Conservation (phyloP, 208 protist genomes). For the Trichomonas tenax region DNA sequence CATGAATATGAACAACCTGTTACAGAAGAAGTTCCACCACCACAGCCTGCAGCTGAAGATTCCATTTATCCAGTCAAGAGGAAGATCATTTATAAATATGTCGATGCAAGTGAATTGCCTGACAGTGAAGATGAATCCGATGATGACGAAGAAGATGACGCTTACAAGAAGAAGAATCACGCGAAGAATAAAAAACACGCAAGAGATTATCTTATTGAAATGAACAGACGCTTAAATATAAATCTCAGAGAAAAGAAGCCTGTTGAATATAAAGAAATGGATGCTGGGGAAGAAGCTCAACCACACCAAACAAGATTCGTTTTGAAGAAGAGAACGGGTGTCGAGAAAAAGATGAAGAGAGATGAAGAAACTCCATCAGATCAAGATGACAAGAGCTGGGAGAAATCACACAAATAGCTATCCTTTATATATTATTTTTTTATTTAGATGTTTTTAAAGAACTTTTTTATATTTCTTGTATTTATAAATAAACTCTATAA, state of each 20-base stretch:
- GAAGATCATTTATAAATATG: neutral
- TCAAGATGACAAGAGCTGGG: neutral
- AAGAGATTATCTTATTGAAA: neutral
- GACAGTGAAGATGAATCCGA: too few species aligned
- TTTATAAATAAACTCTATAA: neutral
- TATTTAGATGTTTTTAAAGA: too few species aligned
- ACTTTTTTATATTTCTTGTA: too few species aligned
- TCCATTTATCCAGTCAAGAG: too few species aligned
- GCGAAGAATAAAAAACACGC: neutral
- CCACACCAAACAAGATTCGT: neutral
- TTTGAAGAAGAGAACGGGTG: neutral
- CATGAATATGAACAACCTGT: too few species aligned
- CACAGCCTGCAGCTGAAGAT: too few species aligned
- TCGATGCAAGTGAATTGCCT: too few species aligned
- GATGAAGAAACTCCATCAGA: neutral
- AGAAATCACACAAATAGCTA: neutral
- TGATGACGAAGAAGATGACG: too few species aligned
- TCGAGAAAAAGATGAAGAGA: neutral
- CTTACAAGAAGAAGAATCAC: neutral
- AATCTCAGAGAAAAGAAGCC: neutral
- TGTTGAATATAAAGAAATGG: neutral
- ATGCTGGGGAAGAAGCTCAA: neutral
- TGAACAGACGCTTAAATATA: neutral
- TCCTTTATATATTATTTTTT: too few species aligned
- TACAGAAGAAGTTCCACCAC: too few species aligned